phyloP scores from a whole-genome alignment of 2,329 filamentous ascomycete species.

The Colletotrichum camelliae region DNA sequence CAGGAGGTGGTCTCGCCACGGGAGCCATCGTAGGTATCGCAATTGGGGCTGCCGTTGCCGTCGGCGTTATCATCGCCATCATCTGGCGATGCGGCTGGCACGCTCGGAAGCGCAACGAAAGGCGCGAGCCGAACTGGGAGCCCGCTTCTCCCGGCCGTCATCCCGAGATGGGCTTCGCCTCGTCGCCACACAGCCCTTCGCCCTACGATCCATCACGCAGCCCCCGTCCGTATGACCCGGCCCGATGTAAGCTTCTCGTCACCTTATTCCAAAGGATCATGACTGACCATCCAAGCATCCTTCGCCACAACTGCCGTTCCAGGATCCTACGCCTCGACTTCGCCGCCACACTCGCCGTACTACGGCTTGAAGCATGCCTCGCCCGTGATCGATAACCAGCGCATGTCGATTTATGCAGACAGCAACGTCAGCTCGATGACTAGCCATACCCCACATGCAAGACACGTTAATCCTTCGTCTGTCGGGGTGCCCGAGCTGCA shows the following conservation, averaged over 20 bases:
- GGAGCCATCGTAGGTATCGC: constrained; percentile 26
- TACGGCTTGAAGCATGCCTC: constrained; percentile 1
- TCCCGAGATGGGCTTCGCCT: constrained; percentile 10
- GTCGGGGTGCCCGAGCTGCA: not conserved
- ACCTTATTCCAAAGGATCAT: not conserved
- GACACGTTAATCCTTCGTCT: not conserved
- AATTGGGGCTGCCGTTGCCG: constrained; percentile 17
- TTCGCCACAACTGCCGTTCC: not conserved
- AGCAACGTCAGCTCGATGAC: constrained; percentile 10
- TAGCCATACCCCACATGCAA: not conserved
- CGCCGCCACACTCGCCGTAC: constrained; percentile 12
- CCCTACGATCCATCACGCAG: not conserved
- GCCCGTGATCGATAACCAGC: not conserved
- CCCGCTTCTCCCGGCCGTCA: not conserved
- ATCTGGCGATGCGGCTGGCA: constrained; percentile 19
- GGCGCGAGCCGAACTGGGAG: constrained; percentile 11
- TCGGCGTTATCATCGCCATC: constrained; percentile 8
- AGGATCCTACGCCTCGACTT: not conserved
- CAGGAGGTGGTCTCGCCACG: constrained; percentile 1
- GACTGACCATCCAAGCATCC: not conserved
- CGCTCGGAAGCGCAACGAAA: constrained; percentile 19
- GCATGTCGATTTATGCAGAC: not conserved
- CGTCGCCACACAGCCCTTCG: constrained; percentile 5
- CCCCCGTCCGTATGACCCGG: not conserved
- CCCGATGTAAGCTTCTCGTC: not conserved